Conservation (phyloP, 345 rosid genomes). For the Geranium brycei region DNA sequence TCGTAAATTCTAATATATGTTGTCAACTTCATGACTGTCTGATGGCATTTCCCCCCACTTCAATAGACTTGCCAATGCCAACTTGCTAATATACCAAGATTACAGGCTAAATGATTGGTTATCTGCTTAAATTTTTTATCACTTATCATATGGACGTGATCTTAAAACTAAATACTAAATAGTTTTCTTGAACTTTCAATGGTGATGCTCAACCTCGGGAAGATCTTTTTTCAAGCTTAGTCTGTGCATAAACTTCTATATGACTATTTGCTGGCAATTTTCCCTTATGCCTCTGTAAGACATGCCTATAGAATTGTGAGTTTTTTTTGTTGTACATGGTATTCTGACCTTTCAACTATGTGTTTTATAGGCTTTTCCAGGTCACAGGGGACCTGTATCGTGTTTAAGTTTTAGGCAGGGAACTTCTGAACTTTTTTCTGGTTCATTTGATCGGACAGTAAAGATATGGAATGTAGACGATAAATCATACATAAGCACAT, state of each 20-base stretch:
- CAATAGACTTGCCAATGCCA: no score
- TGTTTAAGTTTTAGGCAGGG: slow-evolving; percentile 81
- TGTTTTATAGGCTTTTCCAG: slow-evolving; percentile 69
- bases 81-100: no score
- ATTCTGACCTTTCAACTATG: slow-evolving; percentile 11
- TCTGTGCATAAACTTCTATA: neutral
- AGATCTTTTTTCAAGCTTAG: no score
- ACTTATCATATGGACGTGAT: neutral
- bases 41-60: no score
- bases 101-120: neutral
- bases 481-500: slow-evolving; percentile 59
- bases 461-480: slow-evolving; percentile 91
- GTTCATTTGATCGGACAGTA: slow-evolving; percentile 88
- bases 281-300: neutral
- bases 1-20: neutral
- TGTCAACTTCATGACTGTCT: no score
- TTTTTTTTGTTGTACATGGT: neutral
- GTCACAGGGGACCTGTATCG: slow-evolving; percentile 79
- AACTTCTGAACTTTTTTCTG: slow-evolving; percentile 81
- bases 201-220: neutral
- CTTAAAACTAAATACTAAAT: neutral
- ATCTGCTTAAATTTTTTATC: neutral
- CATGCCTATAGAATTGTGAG: neutral
- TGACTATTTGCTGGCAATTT: neutral
- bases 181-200: neutral